Conservation (phyloP, 495 filamentous ascomycete genomes). For the Neurospora sp. region DNA sequence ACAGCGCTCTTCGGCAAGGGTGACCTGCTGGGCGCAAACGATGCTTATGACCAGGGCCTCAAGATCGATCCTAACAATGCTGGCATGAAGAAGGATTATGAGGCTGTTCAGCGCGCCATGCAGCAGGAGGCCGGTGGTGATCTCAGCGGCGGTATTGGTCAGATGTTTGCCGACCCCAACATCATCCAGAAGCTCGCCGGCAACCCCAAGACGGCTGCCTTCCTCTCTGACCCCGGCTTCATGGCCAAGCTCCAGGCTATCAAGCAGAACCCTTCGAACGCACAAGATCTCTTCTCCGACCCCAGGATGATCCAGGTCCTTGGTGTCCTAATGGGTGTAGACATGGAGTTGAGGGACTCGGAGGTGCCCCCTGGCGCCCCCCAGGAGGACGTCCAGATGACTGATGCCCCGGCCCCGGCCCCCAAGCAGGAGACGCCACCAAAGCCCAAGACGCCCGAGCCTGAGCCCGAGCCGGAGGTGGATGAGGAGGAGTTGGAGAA, state of each 20-base stretch:
- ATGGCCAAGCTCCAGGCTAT: constrained; percentile 81
- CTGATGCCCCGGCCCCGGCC: constrained; percentile 49
- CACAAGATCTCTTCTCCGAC: constrained; percentile 74
- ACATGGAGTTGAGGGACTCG: constrained; percentile 70
- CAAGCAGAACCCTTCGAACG: constrained; percentile 66
- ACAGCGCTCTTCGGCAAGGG: constrained; percentile 79
- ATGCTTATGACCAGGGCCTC: constrained; percentile 85
- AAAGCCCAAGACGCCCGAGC: constrained; percentile 45
- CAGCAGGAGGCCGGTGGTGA: constrained; percentile 60
- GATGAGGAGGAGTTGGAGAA: constrained; percentile 75
- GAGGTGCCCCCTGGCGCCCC: constrained; percentile 33
- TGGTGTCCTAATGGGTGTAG: constrained; percentile 85
- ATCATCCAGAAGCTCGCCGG: constrained; percentile 79
- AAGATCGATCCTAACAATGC: constrained; percentile 87
- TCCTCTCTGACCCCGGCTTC: constrained; percentile 76
- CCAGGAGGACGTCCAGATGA: constrained; percentile 72
- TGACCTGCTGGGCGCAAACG: constrained; percentile 71
- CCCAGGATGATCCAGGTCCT: constrained; percentile 90
- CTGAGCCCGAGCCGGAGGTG: constrained; percentile 51
- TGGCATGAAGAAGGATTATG: constrained; percentile 80
- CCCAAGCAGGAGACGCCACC: constrained; percentile 24
- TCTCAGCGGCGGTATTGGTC: constrained; percentile 65
- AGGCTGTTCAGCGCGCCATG: constrained; percentile 78
- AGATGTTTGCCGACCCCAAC: constrained; percentile 88
- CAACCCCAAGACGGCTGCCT: constrained; percentile 85